Evolutionary conservation across 306 rosid genomes (phyloP), one percentile per base, ranked within the genome.

Genomic region (Cicer cuneatum): DNA sequence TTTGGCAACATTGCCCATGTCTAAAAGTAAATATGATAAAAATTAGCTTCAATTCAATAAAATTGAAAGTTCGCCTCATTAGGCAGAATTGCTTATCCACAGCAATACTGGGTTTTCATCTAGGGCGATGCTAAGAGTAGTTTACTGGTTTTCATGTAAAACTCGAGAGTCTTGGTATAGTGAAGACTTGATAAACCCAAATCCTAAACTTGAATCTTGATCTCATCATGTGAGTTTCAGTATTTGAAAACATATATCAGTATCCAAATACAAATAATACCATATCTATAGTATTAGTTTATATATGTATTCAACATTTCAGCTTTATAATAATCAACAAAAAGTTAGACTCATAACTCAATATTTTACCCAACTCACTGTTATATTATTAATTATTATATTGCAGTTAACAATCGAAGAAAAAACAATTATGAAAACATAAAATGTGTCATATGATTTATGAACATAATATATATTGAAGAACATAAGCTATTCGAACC

Each of bases 1-100:
- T 62, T 48, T 46, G 42, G 54, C 16, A 24, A 65, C n/a, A 43
- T 72, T 64, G 62, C 15, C 6, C 73, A 33, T 62, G 40, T 60
- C 18, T 41, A 33, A 8, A 15, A 54, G 11, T 43, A 7, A 7
- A 29, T 24, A 29, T 0, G 10, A 41, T 57, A 43, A 42, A 43
- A 35, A 69, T 10, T 35, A 37, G 43, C 37, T 38, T 43, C 57
- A 35, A 67, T 58, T 67, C 52, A 35, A 38, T 14, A 13, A 35
- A n/a, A 69, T 45, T 19, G 35, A 19, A 65, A 65, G 18, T 14
- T 8, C 6, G 48, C 42, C 38, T 10, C 7, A 10, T 2, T 16
- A 41, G 43, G 43, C 7, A 13, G 43, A 10, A 7, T 52, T 16
- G 10, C 58, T 52, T 10, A 52, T 52, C 29, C 58, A 52, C 24